A percentile compares a stretch with the other conserved stretches of the same genome.
phyloP scores from a whole-genome alignment of 352 stramenopile genomes.

The Ochromonadaceae sp. region DNA sequence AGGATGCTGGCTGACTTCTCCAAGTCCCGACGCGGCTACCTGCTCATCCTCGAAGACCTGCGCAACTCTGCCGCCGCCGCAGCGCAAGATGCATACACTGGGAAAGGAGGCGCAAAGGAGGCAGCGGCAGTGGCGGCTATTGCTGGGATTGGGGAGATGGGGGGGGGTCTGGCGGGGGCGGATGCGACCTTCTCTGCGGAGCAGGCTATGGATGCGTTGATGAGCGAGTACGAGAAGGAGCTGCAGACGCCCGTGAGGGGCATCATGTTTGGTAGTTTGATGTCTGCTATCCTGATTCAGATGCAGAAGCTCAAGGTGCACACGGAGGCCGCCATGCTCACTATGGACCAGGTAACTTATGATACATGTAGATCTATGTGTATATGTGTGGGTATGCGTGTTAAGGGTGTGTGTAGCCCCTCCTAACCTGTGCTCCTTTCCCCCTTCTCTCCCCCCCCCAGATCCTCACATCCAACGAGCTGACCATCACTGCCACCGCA shows the following conservation, averaged over 20 bases:
- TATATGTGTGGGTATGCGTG: too few relatives aligned
- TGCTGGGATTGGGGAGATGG: too few relatives aligned
- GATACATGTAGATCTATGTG: not conserved
- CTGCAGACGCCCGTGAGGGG: not conserved
- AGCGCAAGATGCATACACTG: too few relatives aligned
- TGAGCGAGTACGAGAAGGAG: constrained; percentile 10
- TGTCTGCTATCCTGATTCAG: constrained; percentile 14
- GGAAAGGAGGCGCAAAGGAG: too few relatives aligned
- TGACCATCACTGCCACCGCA: constrained; percentile 6
- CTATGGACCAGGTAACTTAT: constrained; percentile 10
- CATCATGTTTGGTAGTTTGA: constrained; percentile 3
- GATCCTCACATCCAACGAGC: constrained; percentile 12
- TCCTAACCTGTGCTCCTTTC: too few relatives aligned
- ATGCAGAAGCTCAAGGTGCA: constrained; percentile 19
- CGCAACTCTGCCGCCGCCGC: too few relatives aligned
- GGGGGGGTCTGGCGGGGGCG: not conserved
- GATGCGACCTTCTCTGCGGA: not conserved
- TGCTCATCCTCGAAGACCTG: too few relatives aligned
- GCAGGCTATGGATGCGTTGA: not conserved
- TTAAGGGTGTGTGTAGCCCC: too few relatives aligned
- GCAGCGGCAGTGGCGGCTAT: too few relatives aligned
- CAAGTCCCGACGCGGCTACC: not conserved
- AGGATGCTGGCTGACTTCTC: not conserved
- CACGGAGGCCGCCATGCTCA: constrained; percentile 14
- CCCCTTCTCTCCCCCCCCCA: too few relatives aligned